Percentiles rank a stretch among this genome's conserved stretches.
phyloP scores from a whole-genome alignment of 140 eudicot species.

The Cichorium intybus region DNA sequence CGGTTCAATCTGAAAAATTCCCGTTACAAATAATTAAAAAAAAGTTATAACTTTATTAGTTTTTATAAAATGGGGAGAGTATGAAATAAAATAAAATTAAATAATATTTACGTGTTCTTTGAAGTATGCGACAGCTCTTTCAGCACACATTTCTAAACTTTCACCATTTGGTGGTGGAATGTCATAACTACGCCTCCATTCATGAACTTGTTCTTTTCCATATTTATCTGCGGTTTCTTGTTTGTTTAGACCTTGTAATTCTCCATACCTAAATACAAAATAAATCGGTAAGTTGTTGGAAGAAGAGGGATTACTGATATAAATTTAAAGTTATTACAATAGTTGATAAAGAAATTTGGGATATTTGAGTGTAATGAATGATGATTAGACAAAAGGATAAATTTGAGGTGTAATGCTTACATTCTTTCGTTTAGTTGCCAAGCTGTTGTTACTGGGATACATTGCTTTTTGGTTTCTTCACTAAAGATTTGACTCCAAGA shows the following conservation, averaged over 20 bases:
- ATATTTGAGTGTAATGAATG: too few species aligned
- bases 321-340: too few species aligned
- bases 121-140: slow-evolving; percentile 97
- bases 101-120: slow-evolving; percentile 53
- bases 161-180: slow-evolving; percentile 99
- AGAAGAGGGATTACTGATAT: too few species aligned
- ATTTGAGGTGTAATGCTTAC: slow-evolving; percentile 29
- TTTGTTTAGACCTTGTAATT: slow-evolving; percentile 91
- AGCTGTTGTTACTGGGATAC: slow-evolving; percentile 92
- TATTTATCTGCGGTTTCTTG: slow-evolving; percentile 97
- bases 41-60: too few species aligned
- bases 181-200: slow-evolving; percentile 97
- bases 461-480: slow-evolving; percentile 78
- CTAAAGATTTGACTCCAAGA: slow-evolving; percentile 90
- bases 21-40: neutral
- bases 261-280: slow-evolving; percentile 72
- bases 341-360: too few species aligned
- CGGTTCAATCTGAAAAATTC: slow-evolving; percentile 69
- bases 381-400: neutral
- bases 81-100: neutral
- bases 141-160: slow-evolving; percentile 99
- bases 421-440: slow-evolving; percentile 99
- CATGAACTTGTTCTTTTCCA: slow-evolving; percentile 93
- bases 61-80: neutral
- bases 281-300: neutral